Percentiles rank a stretch among this genome's conserved stretches.
Conservation (phyloP, 371 early-diverging fungal genomes). For the Mucor mucedo region DNA sequence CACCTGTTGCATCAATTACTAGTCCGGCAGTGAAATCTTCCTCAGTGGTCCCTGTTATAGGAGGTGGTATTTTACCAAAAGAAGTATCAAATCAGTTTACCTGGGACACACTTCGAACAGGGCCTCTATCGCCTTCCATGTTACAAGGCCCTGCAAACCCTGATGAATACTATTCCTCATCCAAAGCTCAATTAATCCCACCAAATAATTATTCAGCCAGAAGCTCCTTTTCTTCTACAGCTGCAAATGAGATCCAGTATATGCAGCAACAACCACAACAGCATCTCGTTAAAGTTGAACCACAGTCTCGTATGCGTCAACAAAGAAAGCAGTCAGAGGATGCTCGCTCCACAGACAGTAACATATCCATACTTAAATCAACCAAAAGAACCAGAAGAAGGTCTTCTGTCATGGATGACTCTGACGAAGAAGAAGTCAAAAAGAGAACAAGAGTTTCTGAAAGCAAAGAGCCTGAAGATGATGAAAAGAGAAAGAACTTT, state of each 20-base stretch:
- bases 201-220: constrained; percentile 3
- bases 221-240: constrained; percentile 8
- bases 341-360: constrained; percentile 26
- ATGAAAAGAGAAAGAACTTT: constrained; percentile 79
- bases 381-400: constrained; percentile 24
- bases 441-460: constrained; percentile 26
- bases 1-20: constrained; percentile 50
- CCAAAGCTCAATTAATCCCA: background rate
- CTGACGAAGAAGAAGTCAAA: constrained; percentile 14
- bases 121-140: constrained; percentile 81
- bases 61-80: constrained; percentile 47
- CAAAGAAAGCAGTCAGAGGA: constrained; percentile 22
- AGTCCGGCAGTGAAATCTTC: constrained; percentile 34
- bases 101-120: constrained; percentile 74
- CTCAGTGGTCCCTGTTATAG: constrained; percentile 32
- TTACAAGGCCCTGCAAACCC: constrained; percentile 69
- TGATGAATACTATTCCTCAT: constrained; percentile 28
- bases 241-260: constrained; percentile 11
- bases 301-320: constrained; percentile 4
- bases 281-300: background rate
- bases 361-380: constrained; percentile 5
- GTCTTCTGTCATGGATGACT: constrained; percentile 14
- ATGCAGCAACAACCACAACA: constrained; percentile 14
- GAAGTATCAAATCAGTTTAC: constrained; percentile 56
- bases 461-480: constrained; percentile 41